phyloP scores from a whole-genome alignment of 1,139 yeast genomes.

The Hyphopichia khmerensis region DNA sequence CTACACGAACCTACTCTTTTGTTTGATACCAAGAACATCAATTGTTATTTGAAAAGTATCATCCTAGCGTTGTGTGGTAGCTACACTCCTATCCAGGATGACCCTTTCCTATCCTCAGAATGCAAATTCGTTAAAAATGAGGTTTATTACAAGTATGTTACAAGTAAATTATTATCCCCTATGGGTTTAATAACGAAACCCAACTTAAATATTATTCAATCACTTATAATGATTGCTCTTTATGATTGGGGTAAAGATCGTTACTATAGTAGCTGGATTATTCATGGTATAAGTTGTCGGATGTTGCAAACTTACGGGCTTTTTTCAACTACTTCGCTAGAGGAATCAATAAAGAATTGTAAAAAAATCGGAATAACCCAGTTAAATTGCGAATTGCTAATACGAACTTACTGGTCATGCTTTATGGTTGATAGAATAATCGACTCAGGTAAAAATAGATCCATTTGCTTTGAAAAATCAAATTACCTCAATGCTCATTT shows the following conservation, averaged over 20 bases:
- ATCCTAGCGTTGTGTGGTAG: slow-evolving; percentile 1
- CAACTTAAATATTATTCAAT: slow-evolving; percentile 1
- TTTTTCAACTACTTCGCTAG: neutral
- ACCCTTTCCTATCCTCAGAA: neutral
- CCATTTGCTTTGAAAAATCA: neutral
- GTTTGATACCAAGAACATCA: slow-evolving; percentile 1
- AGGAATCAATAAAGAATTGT: neutral
- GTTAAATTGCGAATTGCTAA: neutral
- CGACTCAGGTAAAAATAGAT: slow-evolving; percentile 1
- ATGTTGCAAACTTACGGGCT: slow-evolving; percentile 2
- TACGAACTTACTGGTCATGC: slow-evolving; percentile 5
- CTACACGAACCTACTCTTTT: slow-evolving; percentile 1
- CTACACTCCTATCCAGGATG: neutral
- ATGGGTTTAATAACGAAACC: neutral
- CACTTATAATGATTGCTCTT: neutral
- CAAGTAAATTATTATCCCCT: neutral
- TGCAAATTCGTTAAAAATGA: neutral
- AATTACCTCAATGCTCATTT: neutral
- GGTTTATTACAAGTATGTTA: neutral
- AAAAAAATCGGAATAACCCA: neutral
- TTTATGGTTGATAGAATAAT: slow-evolving; percentile 3
- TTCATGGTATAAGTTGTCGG: slow-evolving; percentile 1
- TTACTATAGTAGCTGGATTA: slow-evolving; percentile 2
- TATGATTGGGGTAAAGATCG: slow-evolving; percentile 3
- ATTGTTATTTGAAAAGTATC: slow-evolving; percentile 1